phyloP scores from a whole-genome alignment of 805 yeast species.

The Cyberlindnera mycetangii region DNA sequence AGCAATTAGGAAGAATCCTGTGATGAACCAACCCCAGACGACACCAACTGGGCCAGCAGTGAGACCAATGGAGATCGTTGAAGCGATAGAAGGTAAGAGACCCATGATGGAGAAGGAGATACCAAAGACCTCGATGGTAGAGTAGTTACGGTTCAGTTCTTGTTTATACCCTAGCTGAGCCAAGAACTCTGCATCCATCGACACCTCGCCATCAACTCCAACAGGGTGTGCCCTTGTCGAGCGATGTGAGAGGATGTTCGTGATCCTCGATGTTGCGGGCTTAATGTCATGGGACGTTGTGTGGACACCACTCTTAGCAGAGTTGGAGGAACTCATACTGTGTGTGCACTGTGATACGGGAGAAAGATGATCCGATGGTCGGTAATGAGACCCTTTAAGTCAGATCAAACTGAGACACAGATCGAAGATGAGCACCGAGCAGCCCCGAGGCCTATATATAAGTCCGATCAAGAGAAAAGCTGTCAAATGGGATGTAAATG shows the following conservation, averaged over 20 bases:
- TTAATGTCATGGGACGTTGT: not conserved
- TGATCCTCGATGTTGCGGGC: not conserved
- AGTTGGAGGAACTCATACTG: conserved; percentile 2
- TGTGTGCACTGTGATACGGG: not conserved
- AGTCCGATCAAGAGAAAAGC: not conserved
- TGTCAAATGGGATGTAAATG: conserved; percentile 1
- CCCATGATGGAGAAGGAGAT: conserved; percentile 68
- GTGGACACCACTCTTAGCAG: not conserved
- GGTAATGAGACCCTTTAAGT: too few species aligned
- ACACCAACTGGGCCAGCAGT: conserved; percentile 55
- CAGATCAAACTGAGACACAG: not conserved
- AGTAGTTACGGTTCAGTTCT: conserved; percentile 55
- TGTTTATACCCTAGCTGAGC: conserved; percentile 57
- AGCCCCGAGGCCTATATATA: not conserved
- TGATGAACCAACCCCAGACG: conserved; percentile 71
- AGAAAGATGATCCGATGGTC: too few species aligned
- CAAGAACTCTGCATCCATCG: conserved; percentile 12
- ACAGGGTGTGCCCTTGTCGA: not conserved
- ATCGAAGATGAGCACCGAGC: too few species aligned
- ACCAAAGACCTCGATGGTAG: conserved; percentile 60
- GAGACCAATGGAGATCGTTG: conserved; percentile 30
- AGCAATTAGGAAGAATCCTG: conserved; percentile 50
- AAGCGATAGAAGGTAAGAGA: conserved; percentile 57
- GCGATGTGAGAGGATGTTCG: conserved; percentile 3
- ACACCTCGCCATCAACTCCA: conserved; percentile 4